Base-by-base conservation (phyloP, 1,284 basidiomycete genomes). In the Ustilago trichophora region DNA sequence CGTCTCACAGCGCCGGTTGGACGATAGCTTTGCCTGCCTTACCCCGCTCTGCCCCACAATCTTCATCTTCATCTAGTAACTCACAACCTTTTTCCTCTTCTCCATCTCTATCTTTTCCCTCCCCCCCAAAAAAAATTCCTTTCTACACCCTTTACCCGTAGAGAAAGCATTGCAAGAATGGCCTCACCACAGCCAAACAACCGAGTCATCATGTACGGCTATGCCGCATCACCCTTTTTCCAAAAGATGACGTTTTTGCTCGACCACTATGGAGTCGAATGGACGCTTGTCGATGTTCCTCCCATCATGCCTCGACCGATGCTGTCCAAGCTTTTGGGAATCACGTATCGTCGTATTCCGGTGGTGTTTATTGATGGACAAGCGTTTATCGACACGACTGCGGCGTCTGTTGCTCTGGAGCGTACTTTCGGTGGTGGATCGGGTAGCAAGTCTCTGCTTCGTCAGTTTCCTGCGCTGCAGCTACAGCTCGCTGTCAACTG, bases 261-360 rank as follows among this genome's bases (percentile, higher is more conserved):
- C 16, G 52, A 32, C 22, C 66, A 69, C 56, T 69, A 69, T 22
- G 54, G 54, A 3, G 66, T 64, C 18, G 46, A 49, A 22, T 69
- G 48, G 47, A 64, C 52, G 2, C 18, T 52, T 11, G 66, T 69
- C 19, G 52, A 69, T 18, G 66, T 69, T 2, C 36, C 66, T 0
- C 55, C 59, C 3, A 45, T 69, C 12, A 58, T 59, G 66, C 66
- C 66, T 6, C 55, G 66, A 4, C 66, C 66, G 4, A 44, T 41
- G 38, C 54, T 69, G 24, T 47, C 41, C 43, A 32, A 62, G 43
- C 48, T 52, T 27, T 34, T 72, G 2, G 68, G 68, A 16, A 58
- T 72, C 43, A 72, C 62, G 15, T 72, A 72, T 31, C 68, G 64
- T 6, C 58, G 62, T 6, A 67, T 72, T 12, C 68, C 68, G 4